Percentiles rank a stretch among this genome's conserved stretches.
Evolutionary conservation across 768 basidiomycete species (phyloP).

Genomic region (Suillus brevipes): DNA sequence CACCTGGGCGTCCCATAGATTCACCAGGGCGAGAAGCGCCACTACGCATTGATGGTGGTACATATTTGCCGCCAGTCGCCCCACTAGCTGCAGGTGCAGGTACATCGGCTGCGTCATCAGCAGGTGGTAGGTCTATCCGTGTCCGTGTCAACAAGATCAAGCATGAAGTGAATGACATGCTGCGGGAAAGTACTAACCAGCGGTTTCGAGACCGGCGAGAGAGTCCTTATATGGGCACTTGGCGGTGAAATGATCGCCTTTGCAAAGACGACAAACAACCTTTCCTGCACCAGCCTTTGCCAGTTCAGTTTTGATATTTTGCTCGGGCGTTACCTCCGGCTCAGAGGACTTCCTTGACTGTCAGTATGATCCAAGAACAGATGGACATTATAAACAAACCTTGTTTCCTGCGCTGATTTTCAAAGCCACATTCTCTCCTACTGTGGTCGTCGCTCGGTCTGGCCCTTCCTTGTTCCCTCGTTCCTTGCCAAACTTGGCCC

Average conservation of each 20-base stretch:
- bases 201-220: slow-evolving; percentile 70
- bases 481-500: slow-evolving; percentile 93
- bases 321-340: slow-evolving; percentile 63
- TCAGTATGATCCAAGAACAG: not conserved
- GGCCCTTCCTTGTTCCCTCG: slow-evolving; percentile 85
- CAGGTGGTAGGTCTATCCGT: slow-evolving; percentile 37
- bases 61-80: slow-evolving; percentile 76
- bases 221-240: slow-evolving; percentile 99
- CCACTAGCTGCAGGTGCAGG: slow-evolving; percentile 26
- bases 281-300: slow-evolving; percentile 80
- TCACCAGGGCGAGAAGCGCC: slow-evolving; percentile 72
- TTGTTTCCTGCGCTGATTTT: slow-evolving; percentile 66
- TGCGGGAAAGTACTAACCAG: slow-evolving; percentile 39
- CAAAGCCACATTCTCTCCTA: slow-evolving; percentile 71
- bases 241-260: slow-evolving; percentile 96
- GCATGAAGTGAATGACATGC: not conserved
- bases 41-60: slow-evolving; percentile 89
- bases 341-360: slow-evolving; percentile 51
- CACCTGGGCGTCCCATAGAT: slow-evolving; percentile 56
- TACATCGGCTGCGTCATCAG: slow-evolving; percentile 36
- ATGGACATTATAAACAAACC: slow-evolving; percentile 33
- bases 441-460: slow-evolving; percentile 90
- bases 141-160: not conserved
- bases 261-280: slow-evolving; percentile 90
- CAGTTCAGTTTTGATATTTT: slow-evolving; percentile 63